Conservation (phyloP, 176 grass and related monocot species). For the Bonia amplexicaulis region DNA sequence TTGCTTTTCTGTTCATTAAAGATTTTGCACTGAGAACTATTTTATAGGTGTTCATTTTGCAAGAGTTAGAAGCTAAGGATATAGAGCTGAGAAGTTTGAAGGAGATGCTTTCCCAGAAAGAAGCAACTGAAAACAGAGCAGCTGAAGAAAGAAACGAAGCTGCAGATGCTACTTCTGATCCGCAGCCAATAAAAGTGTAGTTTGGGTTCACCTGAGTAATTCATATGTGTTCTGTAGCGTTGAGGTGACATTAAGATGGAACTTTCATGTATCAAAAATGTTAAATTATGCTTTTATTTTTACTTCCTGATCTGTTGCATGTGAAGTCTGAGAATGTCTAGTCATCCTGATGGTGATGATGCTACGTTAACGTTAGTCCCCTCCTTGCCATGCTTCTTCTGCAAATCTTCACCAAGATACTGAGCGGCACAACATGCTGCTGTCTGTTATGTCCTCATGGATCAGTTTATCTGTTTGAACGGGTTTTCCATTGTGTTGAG, state of each 20-base stretch:
- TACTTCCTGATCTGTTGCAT: not conserved
- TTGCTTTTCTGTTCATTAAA: not conserved
- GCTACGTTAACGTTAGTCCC: not conserved
- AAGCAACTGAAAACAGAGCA: slow-evolving; percentile 30
- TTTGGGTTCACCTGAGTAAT: not conserved
- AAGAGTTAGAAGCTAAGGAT: slow-evolving; percentile 69
- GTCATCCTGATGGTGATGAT: not conserved
- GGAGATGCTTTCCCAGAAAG: slow-evolving; percentile 62
- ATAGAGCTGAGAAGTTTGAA: slow-evolving; percentile 61
- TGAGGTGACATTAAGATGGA: not conserved
- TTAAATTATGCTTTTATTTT: not conserved
- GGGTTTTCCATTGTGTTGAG: no score
- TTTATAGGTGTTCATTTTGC: slow-evolving; percentile 63
- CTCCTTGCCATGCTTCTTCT: not conserved
- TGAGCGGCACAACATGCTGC: not conserved
- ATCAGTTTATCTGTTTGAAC: not conserved
- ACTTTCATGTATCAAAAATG: not conserved
- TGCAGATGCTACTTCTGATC: slow-evolving; percentile 22
- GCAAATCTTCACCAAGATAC: not conserved
- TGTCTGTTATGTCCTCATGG: not conserved
- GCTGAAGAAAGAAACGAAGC: slow-evolving; percentile 9
- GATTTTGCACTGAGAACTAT: not conserved
- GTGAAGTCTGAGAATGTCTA: not conserved
- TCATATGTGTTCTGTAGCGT: not conserved
- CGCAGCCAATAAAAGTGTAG: slow-evolving; percentile 17